Evolutionary conservation across 768 basidiomycete genomes (phyloP).

Genomic region (Inosperma sp.): DNA sequence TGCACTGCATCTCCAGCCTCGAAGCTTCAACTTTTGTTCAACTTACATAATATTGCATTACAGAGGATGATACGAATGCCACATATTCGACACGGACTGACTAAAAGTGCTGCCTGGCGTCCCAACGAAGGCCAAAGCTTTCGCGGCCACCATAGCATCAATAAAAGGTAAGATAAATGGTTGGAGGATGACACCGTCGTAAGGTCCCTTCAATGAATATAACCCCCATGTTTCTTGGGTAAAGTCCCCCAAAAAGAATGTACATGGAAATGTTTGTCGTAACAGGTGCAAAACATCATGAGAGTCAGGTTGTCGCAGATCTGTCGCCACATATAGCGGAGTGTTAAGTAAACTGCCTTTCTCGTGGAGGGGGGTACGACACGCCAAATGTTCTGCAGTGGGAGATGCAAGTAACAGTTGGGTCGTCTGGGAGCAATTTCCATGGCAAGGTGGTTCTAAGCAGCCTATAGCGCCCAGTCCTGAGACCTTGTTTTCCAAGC

Average conservation of each 20-base stretch:
- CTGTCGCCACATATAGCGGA: constrained; percentile 25
- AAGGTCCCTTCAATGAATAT: constrained; percentile 18
- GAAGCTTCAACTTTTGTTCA: constrained; percentile 6
- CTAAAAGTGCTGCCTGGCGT: constrained; percentile 78
- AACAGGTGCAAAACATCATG: constrained; percentile 24
- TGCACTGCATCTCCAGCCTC: background rate
- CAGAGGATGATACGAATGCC: constrained; percentile 54
- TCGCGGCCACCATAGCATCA: constrained; percentile 65
- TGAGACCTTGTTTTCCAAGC: constrained; percentile 15
- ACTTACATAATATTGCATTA: constrained; percentile 48
- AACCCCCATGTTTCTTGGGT: constrained; percentile 14
- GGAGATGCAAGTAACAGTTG: constrained; percentile 16
- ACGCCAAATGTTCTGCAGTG: constrained; percentile 14
- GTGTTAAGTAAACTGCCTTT: constrained; percentile 13
- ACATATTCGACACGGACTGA: constrained; percentile 60
- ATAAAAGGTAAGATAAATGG: constrained; percentile 51
- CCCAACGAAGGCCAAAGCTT: constrained; percentile 54
- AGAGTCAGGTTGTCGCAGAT: constrained; percentile 20
- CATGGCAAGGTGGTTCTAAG: constrained; percentile 1
- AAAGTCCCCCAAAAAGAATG: constrained; percentile 26
- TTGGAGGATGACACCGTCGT: constrained; percentile 22
- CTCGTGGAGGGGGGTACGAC: constrained; percentile 17
- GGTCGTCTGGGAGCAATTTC: constrained; percentile 17
- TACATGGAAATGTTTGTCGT: constrained; percentile 25
- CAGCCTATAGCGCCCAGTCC: background rate